Evolutionary conservation across 495 filamentous ascomycete species (phyloP), one percentile per base, ranked within the genome.

Genomic region (Viridothelium virens): DNA sequence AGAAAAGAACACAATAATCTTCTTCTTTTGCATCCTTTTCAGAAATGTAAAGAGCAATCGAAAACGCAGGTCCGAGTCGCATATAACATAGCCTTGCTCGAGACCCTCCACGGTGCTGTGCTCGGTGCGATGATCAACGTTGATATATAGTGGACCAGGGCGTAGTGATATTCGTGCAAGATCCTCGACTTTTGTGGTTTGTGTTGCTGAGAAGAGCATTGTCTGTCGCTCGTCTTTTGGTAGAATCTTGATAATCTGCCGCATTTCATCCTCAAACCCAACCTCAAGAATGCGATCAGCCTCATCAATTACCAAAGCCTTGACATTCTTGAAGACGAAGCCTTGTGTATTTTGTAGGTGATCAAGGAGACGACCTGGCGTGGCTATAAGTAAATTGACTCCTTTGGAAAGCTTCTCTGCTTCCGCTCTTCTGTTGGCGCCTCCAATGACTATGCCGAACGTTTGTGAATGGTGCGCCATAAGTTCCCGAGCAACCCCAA

Each of bases 121-220:
- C 71, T 90, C 87, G 76, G 91, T 89, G 53, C 79, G 75, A 72
- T 89, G 79, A 75, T 95, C 91, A 48, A 96, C 92, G 72, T 97
- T 96, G 80, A 97, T 96, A 74, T 97, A 98, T 7, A 98, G 81
- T 0, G 94, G 94, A 3, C 95, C 92, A 1, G 93, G 88, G 38
- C 90, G 84, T 37, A 98, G 84, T 3, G 94, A 97, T 73, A 98
- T 96, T 48, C 94, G 83, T 5, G 94, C 94, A 34, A 98, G 79
- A 75, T 98, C 94, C 75, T 97, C 93, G 68, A 98, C 95, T 76
- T 97, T 97, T 61, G 95, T 97, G 2, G 95, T 98, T 74, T 97
- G 94, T 0, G 94, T 98, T 10, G 94, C 94, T 33, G 91, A 96
- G 82, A 98, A 98, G 11, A 98, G 86, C 87, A 95, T 92, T 0